Evolutionary conservation across 768 basidiomycete species (phyloP).

Genomic region (Lactarius sanguifluus): DNA sequence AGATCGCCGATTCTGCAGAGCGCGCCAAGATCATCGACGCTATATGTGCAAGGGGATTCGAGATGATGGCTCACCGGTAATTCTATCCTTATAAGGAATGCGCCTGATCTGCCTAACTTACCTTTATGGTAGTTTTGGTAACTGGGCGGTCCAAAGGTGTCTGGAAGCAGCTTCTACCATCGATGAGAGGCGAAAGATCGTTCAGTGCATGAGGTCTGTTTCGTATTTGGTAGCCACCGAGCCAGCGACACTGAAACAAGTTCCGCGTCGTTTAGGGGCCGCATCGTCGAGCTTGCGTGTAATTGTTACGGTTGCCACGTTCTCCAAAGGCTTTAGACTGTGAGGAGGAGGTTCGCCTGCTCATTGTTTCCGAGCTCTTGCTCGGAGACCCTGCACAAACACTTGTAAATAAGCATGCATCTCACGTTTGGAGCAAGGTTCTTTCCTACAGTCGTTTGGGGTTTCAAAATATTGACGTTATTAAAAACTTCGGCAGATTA

Average conservation of each 20-base stretch:
- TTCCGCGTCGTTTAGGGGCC: conserved; percentile 49
- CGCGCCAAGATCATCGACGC: conserved; percentile 84
- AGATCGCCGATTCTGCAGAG: conserved; percentile 77
- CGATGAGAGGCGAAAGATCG: conserved; percentile 78
- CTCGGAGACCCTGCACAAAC: conserved; percentile 84
- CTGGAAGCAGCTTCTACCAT: conserved; percentile 73
- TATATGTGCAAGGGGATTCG: conserved; percentile 78
- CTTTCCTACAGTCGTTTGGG: conserved; percentile 1
- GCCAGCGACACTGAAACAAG: conserved; percentile 1
- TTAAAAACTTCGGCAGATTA: conserved; percentile 51
- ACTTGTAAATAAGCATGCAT: conserved; percentile 86
- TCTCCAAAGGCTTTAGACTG: conserved; percentile 85
- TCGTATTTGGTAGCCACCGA: not conserved
- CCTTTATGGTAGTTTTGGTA: conserved; percentile 64
- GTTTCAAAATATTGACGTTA: conserved; percentile 20
- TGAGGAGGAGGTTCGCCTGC: conserved; percentile 79
- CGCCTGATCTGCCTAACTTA: not conserved
- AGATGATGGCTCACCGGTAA: conserved; percentile 91
- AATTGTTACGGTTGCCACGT: conserved; percentile 92
- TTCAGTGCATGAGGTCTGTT: conserved; percentile 77
- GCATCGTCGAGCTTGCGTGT: conserved; percentile 82
- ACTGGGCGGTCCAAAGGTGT: conserved; percentile 89
- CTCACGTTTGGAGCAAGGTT: conserved; percentile 92
- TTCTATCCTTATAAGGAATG: conserved; percentile 21
- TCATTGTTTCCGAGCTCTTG: conserved; percentile 83